phyloP scores from a whole-genome alignment of 1,284 basidiomycete species.

The Paramarasmius palmivorus region DNA sequence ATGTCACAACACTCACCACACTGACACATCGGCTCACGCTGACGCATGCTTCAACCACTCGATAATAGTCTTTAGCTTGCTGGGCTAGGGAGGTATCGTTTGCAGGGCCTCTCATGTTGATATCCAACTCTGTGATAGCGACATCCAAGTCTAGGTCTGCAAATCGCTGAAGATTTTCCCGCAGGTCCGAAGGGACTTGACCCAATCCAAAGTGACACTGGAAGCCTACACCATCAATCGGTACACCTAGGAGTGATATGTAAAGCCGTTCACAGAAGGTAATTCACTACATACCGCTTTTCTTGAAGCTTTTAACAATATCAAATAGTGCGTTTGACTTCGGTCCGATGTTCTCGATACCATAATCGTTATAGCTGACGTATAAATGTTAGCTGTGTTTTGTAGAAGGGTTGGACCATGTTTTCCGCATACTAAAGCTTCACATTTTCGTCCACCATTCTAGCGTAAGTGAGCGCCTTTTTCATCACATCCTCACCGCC shows the following conservation, averaged over 20 bases:
- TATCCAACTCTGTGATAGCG: constrained; percentile 61
- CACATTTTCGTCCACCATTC: constrained; percentile 39
- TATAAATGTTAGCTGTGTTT: constrained; percentile 10
- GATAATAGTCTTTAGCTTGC: neutral
- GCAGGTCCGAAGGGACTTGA: constrained; percentile 37
- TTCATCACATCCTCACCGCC: constrained; percentile 9
- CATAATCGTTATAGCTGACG: constrained; percentile 59
- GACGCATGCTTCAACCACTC: neutral
- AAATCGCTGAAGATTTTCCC: constrained; percentile 43
- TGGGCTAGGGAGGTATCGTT: neutral
- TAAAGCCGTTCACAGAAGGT: neutral
- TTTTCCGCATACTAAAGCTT: constrained; percentile 49
- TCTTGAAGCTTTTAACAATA: constrained; percentile 48
- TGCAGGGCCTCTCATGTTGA: constrained; percentile 20
- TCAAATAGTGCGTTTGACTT: constrained; percentile 54
- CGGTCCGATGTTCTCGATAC: constrained; percentile 47
- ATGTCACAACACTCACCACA: neutral
- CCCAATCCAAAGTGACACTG: constrained; percentile 57
- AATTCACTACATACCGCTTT: neutral
- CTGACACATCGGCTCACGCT: neutral
- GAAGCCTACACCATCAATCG: constrained; percentile 59
- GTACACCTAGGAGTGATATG: constrained; percentile 34
- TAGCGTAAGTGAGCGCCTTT: constrained; percentile 40
- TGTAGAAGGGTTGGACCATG: constrained; percentile 7
- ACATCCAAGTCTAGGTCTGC: constrained; percentile 57